phyloP scores from a whole-genome alignment of 2,329 filamentous ascomycete species.

The Aureobasidium sp. region DNA sequence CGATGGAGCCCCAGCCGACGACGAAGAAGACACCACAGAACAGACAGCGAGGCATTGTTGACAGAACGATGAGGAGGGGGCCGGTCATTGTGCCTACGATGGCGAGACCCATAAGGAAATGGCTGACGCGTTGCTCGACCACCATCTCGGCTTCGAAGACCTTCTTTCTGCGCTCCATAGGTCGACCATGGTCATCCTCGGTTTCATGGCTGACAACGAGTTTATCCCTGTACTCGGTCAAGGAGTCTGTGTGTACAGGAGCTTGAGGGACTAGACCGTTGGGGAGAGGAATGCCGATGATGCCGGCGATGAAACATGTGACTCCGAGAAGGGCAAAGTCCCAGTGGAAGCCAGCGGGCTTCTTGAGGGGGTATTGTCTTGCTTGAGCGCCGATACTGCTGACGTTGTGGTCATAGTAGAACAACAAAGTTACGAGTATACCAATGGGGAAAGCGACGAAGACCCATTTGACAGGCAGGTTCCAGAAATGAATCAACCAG shows the following conservation, averaged over 20 bases:
- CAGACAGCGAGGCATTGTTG: slow-evolving; percentile 47
- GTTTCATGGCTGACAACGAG: slow-evolving; percentile 37
- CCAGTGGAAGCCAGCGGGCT: slow-evolving; percentile 54
- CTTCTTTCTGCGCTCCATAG: slow-evolving; percentile 36
- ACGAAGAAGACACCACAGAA: slow-evolving; percentile 52
- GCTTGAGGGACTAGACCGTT: slow-evolving; percentile 54
- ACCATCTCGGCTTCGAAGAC: slow-evolving; percentile 39
- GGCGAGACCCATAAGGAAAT: slow-evolving; percentile 47
- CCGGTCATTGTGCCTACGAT: slow-evolving; percentile 51
- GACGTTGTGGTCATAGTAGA: slow-evolving; percentile 51
- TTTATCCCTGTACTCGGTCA: slow-evolving; percentile 34
- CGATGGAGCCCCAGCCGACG: slow-evolving; percentile 45
- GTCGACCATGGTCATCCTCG: slow-evolving; percentile 35
- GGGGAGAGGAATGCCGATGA: slow-evolving; percentile 50
- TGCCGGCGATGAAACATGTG: slow-evolving; percentile 47
- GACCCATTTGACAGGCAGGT: slow-evolving; percentile 43
- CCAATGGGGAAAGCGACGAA: slow-evolving; percentile 48
- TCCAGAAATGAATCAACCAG: slow-evolving; percentile 49
- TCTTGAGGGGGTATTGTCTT: slow-evolving; percentile 47
- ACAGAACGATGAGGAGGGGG: slow-evolving; percentile 44
- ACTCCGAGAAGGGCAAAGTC: slow-evolving; percentile 51
- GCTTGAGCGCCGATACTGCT: slow-evolving; percentile 50
- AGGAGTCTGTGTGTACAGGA: slow-evolving; percentile 50
- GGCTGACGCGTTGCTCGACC: slow-evolving; percentile 49
- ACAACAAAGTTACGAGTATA: slow-evolving; percentile 45